Evolutionary conservation across 352 stramenopile species (phyloP), one percentile per base, ranked within the genome.

Genomic region (Phytophthora sp.): DNA sequence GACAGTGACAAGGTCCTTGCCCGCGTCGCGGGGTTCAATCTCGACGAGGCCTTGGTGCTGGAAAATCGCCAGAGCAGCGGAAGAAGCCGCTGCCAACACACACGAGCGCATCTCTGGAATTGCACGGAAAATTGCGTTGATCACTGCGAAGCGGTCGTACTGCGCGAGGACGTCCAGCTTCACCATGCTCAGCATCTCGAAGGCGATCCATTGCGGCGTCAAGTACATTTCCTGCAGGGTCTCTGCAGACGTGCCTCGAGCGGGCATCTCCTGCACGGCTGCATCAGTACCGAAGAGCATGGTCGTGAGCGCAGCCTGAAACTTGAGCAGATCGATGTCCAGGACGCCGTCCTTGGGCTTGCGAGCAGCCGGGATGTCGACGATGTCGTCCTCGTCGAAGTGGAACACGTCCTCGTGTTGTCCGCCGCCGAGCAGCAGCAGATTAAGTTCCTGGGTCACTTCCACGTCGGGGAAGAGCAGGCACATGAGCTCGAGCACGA

Each of bases 401-500:
- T 88, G 68, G 37, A 93, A 90, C 15, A 94, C 76, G 34, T 88
- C 77, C 32, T 82, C 82, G 37, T 78, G 61, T 31, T 71, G 76
- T 11, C 71, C 62, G 10, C 78, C 68, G 0, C 72, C 79, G 1
- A 92, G 72, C 9, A 93, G 63, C 24, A 84, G 57, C 54, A 92
- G 48, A 43, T 94, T 94, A 8, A 94, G 73, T 54, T 94, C 84
- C 55, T 92, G 84, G 15, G 79, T 78, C n/a, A 94, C 84, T 42
- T 94, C 84, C 9, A 93, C 51, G 20, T 84, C 69, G 0, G 86
- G 84, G 13, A 93, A 73, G 26, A 94, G 35, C 11, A 75, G 45
- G 45, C 66, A 76, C 84, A 94, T 90, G 56, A 94, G 83, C 54
- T 92, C 84, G 20, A 94, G 68, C 38, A 91, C 81, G 30, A 92